These are phyloP conservation scores for Botrytis aclada DNA, from an alignment of 2,329 filamentous ascomycete species.

Conservation along the genomic window DNA sequence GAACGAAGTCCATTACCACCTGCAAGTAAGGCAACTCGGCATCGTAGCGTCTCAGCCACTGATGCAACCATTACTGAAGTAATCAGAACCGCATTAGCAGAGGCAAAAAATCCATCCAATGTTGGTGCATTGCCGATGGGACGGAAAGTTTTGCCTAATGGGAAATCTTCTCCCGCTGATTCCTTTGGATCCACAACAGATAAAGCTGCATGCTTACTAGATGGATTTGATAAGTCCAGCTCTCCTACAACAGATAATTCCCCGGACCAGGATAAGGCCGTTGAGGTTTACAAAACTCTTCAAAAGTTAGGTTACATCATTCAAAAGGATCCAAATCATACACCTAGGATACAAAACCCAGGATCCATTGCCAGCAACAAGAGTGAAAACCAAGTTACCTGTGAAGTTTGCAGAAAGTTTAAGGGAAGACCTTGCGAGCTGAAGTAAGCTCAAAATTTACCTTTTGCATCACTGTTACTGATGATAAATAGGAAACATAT, in stretches of 20 bases:
- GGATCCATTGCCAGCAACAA: slow-evolving; percentile 32
- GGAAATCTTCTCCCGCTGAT: slow-evolving; percentile 21
- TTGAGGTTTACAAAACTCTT: slow-evolving; percentile 31
- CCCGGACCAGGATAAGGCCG: slow-evolving; percentile 25
- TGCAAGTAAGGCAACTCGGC: slow-evolving; percentile 29
- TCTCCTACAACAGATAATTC: slow-evolving; percentile 20
- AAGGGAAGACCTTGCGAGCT: slow-evolving; percentile 54
- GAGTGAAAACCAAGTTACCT: slow-evolving; percentile 37
- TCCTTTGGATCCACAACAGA: slow-evolving; percentile 18
- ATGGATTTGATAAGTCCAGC: not conserved
- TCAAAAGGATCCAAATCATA: slow-evolving; percentile 25
- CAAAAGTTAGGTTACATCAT: slow-evolving; percentile 31
- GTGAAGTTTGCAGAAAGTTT: slow-evolving; percentile 45
- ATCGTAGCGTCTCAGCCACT: slow-evolving; percentile 28
- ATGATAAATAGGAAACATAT: slow-evolving; percentile 66
- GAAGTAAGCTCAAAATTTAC: slow-evolving; percentile 45
- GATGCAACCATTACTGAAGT: slow-evolving; percentile 31
- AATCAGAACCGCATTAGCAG: slow-evolving; percentile 29
- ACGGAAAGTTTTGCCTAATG: slow-evolving; percentile 27
- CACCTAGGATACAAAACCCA: slow-evolving; percentile 27
- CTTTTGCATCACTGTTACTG: slow-evolving; percentile 14
- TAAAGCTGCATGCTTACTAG: slow-evolving; percentile 1
- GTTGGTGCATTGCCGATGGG: slow-evolving; percentile 17
- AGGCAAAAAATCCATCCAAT: slow-evolving; percentile 20
- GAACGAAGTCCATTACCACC: slow-evolving; percentile 11